Base-by-base conservation (phyloP, 2,329 filamentous ascomycete species). In the Orbilia javanica region DNA sequence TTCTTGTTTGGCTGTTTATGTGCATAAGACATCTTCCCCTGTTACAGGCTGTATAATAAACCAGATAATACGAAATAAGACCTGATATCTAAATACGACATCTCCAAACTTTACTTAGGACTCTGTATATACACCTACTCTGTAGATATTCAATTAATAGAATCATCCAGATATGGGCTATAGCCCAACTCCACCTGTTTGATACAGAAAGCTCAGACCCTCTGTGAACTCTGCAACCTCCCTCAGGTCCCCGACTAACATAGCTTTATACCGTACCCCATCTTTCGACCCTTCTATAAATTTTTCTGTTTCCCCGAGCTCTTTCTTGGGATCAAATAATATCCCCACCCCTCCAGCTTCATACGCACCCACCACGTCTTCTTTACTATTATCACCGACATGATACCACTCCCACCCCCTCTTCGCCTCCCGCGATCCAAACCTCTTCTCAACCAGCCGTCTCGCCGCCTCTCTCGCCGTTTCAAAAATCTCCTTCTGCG, bases 291-390 rank as follows among this genome's bases (percentile, higher is more conserved):
- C 10, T 8, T 48, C 53, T 8, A 73, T 44, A 25, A 48, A 18
- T 48, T 2, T 44, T n/a, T 44, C 42, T 2, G 18, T 44, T 22
- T 50, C 46, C 10, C 46, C 46, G 7, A 39, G 20, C 55, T 53
- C 52, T 7, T 31, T n/a, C 31, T 71, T 39, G 44, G 80, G 66
- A 20, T 80, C 80, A 39, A 87, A 84, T 39, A 87, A 80, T 81
- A 92, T 84, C 79, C 86, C 88, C 83, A 89, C 86, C 69, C 93
- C 84, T 0, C 90, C 90, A 39, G 83, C 82, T 27, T 89, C 89
- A 82, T 93, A 84, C 63, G 84, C 85, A 6, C 85, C 82, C 53
- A 86, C 86, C 89, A 96, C 93, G 5, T 91, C 92, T 25, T 86
- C 84, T 2, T n/a, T 20, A 11, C 86, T 74, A 60, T 88, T 86